Conservation (phyloP, 176 grass and related monocot genomes). For the Paspalum vaginatum region DNA sequence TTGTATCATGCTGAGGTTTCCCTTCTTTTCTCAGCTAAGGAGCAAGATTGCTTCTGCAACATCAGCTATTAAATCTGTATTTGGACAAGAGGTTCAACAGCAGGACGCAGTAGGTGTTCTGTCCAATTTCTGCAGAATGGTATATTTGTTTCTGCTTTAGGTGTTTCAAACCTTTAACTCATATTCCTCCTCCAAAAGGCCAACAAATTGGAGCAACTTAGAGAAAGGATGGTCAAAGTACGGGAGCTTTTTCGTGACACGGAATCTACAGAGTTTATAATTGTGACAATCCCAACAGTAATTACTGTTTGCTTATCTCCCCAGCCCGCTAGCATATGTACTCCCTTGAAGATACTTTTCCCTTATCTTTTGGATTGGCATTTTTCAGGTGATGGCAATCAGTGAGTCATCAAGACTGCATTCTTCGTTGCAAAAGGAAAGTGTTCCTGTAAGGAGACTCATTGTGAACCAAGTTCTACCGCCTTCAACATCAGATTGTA, state of each 20-base stretch:
- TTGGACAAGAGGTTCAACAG: slow-evolving; percentile 81
- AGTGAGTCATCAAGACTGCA: slow-evolving; percentile 82
- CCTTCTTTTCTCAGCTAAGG: slow-evolving; percentile 56
- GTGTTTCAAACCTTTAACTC: slow-evolving; percentile 12
- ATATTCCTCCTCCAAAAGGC: slow-evolving; percentile 45
- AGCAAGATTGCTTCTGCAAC: slow-evolving; percentile 88
- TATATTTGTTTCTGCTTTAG: slow-evolving; percentile 30
- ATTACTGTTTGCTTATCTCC: slow-evolving; percentile 5
- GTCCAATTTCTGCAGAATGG: slow-evolving; percentile 6
- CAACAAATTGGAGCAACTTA: slow-evolving; percentile 86
- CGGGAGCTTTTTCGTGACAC: slow-evolving; percentile 86
- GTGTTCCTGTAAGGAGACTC: slow-evolving; percentile 85
- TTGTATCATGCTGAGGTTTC: background rate
- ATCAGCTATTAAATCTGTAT: slow-evolving; percentile 97
- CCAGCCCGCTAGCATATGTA: background rate
- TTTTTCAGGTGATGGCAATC: slow-evolving; percentile 88
- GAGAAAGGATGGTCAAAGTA: slow-evolving; percentile 93
- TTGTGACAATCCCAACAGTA: slow-evolving; percentile 97
- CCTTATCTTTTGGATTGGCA: background rate
- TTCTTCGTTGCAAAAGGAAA: slow-evolving; percentile 87
- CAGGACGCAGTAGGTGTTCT: slow-evolving; percentile 73
- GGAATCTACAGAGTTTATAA: slow-evolving; percentile 91
- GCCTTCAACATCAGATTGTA: slow-evolving; percentile 86
- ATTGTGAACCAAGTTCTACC: slow-evolving; percentile 95
- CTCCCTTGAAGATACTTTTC: background rate